Conservation (phyloP, 106 monocot genomes). For the Gastrodia elata region DNA sequence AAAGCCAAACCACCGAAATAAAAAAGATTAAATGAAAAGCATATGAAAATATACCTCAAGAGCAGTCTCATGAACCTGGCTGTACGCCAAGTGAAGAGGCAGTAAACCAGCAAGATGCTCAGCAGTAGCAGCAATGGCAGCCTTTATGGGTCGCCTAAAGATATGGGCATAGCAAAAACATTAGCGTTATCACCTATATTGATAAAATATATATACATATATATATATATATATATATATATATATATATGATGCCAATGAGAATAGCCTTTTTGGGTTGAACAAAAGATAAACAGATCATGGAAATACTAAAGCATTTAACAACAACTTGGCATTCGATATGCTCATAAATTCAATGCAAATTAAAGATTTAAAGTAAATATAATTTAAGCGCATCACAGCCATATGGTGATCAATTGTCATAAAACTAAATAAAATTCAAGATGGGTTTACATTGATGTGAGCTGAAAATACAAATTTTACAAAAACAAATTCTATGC, state of each 20-base stretch:
- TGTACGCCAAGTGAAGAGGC: conserved; percentile 87
- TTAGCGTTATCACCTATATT: background rate
- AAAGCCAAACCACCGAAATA: background rate
- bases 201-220: no score
- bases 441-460: background rate
- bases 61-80: conserved; percentile 92
- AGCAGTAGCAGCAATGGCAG: conserved; percentile 83
- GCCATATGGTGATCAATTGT: background rate
- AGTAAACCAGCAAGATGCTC: conserved; percentile 88
- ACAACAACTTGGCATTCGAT: background rate
- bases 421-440: background rate
- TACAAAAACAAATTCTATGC: no score
- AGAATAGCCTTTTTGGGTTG: background rate
- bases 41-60: conserved; percentile 50
- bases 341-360: background rate
- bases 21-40: background rate
- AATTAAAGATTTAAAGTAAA: background rate
- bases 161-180: background rate
- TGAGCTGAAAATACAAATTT: background rate
- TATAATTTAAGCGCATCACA: background rate
- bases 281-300: background rate
- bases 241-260: background rate
- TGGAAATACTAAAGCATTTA: background rate
- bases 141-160: conserved; percentile 75
- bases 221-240: no score